Evolutionary conservation across 306 rosid species (phyloP), one percentile per base, ranked within the genome.

Genomic region (Benincasa hispida): DNA sequence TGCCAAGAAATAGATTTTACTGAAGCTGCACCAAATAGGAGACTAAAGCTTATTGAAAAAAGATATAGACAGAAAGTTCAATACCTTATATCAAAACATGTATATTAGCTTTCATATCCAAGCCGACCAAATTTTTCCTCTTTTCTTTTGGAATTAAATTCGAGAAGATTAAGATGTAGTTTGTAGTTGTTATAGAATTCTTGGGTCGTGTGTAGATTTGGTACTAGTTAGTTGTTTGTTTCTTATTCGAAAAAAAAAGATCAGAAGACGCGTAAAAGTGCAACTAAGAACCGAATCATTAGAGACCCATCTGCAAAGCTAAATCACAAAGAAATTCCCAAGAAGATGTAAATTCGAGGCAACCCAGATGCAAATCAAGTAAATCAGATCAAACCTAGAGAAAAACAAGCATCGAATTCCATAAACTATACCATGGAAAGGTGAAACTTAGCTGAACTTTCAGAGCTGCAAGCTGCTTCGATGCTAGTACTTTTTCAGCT

Each of bases 351-450:
- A 78, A 67, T 54, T 76, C 76, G 63, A 79, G 78, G 48, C 54
- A 55, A 87, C 85, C 83, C 84, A 81, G 83, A 88, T 47, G 47
- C 28, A 75, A 73, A 58, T 61, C 32, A 15, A 58, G 50, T 10
- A 73, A 63, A 62, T 41, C 27, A 78, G 70, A 54, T 32, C 79
- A n/a, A 61, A 82, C 82, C 87, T 81, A 75, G 50, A 30, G 56
- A 61, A 75, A 32, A 80, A 84, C 68, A 76, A 72, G 80, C 79
- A 83, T 77, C 63, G 74, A 82, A 62, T 77, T 69, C 74, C 47
- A 22, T 41, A 61, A 77, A 80, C 18, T 28, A 50, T 82, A 80
- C 82, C 85, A 79, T 67, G 22, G 10, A 69, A 45, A 42, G 37
- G 25, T 25, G 59, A 10, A 66, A 37, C 59, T 53, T 59, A 27